Evolutionary conservation across 768 basidiomycete genomes (phyloP).

Genomic region (Boletus subparvulus): DNA sequence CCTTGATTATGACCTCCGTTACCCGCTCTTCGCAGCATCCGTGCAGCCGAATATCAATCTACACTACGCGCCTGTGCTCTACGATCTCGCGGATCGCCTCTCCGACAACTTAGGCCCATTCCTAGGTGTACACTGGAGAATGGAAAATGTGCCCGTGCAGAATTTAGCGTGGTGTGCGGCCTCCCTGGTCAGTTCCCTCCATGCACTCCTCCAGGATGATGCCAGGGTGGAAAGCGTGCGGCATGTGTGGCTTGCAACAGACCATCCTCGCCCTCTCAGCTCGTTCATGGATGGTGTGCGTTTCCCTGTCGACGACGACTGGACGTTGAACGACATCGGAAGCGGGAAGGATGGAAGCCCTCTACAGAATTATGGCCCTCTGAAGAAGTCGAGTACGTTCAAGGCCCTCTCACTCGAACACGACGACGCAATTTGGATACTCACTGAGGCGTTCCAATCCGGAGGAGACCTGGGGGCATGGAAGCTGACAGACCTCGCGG

Average conservation of each 20-base stretch:
- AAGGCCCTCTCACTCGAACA: conserved; percentile 42
- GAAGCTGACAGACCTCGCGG: conserved; percentile 44
- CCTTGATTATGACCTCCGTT: conserved; percentile 53
- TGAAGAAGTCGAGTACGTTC: conserved; percentile 48
- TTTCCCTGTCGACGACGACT: conserved; percentile 17
- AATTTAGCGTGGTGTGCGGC: conserved; percentile 49
- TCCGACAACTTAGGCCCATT: conserved; percentile 38
- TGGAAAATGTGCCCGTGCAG: conserved; percentile 47
- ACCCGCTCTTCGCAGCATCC: conserved; percentile 39
- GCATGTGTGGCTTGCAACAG: conserved; percentile 57
- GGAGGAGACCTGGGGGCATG: conserved; percentile 41
- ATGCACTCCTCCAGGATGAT: conserved; percentile 33
- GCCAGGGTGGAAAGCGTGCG: conserved; percentile 30
- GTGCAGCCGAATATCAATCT: conserved; percentile 19
- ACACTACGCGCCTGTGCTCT: conserved; percentile 45
- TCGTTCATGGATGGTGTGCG: neutral
- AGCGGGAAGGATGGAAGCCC: neutral
- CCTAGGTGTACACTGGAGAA: conserved; percentile 56
- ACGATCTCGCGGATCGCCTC: conserved; percentile 41
- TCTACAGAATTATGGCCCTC: neutral
- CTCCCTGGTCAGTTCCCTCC: conserved; percentile 46
- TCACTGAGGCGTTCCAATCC: conserved; percentile 43
- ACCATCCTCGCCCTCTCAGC: conserved; percentile 39
- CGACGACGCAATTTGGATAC: conserved; percentile 43
- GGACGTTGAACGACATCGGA: neutral